Percentiles rank a stretch among this genome's conserved stretches.
Conservation (phyloP, 2,329 filamentous ascomycete species). For the Teratosphaeria gauchensis region DNA sequence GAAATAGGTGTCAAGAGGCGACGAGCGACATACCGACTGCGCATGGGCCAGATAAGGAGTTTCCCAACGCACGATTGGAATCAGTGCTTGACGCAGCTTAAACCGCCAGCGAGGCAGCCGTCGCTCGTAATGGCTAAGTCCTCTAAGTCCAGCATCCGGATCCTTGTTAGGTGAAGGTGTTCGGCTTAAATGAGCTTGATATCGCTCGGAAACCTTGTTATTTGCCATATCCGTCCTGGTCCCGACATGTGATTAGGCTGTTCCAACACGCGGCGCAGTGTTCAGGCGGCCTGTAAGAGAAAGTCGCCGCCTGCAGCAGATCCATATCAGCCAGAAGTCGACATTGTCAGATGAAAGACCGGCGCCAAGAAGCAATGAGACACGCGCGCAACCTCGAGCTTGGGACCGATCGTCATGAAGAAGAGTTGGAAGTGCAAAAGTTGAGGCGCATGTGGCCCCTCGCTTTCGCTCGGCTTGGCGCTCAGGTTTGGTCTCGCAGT, state of each 20-base stretch:
- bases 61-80: conserved; percentile 87
- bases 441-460: not conserved
- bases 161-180: conserved; percentile 21
- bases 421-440: not conserved
- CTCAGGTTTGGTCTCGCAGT: not conserved
- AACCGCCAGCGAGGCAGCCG: conserved; percentile 86
- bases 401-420: not conserved
- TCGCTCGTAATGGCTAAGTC: conserved; percentile 54
- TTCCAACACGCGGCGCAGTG: not conserved
- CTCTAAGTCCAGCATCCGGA: conserved; percentile 66
- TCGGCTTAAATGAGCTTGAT: conserved; percentile 17
- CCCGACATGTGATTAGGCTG: not conserved
- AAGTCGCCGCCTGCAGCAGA: not conserved
- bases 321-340: not conserved
- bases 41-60: conserved; percentile 86
- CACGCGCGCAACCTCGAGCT: not conserved
- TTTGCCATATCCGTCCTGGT: not conserved
- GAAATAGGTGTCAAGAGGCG: conserved; percentile 89
- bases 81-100: conserved; percentile 64
- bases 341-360: not conserved
- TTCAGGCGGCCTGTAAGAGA: not conserved
- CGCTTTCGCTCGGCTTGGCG: not conserved
- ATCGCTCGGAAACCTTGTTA: conserved; percentile 6
- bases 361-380: not conserved
- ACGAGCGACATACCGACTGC: conserved; percentile 70